These are phyloP conservation scores for Scheffersomyces illinoinensis DNA, from an alignment of 1,139 yeast species.

Conservation along the genomic window DNA sequence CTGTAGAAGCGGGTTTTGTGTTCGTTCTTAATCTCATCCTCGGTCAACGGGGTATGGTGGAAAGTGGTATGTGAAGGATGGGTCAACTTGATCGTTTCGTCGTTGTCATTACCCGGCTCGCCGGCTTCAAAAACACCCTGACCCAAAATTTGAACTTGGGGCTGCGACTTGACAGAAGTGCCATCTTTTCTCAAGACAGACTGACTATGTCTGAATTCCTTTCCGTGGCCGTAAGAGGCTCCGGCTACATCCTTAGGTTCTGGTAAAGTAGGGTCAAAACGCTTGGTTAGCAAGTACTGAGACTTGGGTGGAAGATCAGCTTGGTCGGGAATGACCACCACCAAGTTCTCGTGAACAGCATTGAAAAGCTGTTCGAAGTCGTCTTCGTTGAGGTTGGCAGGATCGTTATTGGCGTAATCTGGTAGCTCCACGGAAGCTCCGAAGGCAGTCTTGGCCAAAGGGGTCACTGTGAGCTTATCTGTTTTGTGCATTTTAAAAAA, in stretches of 20 bases:
- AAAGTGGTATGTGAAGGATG: conserved; percentile 84
- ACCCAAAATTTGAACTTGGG: conserved; percentile 87
- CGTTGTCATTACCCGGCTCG: conserved; percentile 65
- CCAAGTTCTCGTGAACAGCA: conserved; percentile 68
- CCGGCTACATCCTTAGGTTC: conserved; percentile 40
- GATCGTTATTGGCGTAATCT: conserved; percentile 64
- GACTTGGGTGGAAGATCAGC: conserved; percentile 65
- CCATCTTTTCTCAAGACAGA: conserved; percentile 82
- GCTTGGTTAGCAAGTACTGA: conserved; percentile 70
- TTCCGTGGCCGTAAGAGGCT: conserved; percentile 81
- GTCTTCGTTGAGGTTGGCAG: conserved; percentile 62
- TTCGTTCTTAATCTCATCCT: conserved; percentile 55
- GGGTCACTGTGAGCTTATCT: conserved; percentile 38
- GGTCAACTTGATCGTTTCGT: conserved; percentile 58
- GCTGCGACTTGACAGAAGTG: conserved; percentile 72
- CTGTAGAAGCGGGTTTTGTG: conserved; percentile 80
- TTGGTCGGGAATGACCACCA: conserved; percentile 72
- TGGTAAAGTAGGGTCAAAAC: conserved; percentile 74
- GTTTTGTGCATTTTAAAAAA: conserved; percentile 5
- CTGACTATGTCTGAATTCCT: conserved; percentile 75
- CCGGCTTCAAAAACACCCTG: conserved; percentile 72
- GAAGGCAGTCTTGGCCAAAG: conserved; percentile 54
- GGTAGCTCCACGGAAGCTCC: conserved; percentile 73
- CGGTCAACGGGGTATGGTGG: conserved; percentile 67
- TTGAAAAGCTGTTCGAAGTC: conserved; percentile 64